Evolutionary conservation across 2,329 filamentous ascomycete species (phyloP), one percentile per base, ranked within the genome.

Genomic region (Dothistroma pini): DNA sequence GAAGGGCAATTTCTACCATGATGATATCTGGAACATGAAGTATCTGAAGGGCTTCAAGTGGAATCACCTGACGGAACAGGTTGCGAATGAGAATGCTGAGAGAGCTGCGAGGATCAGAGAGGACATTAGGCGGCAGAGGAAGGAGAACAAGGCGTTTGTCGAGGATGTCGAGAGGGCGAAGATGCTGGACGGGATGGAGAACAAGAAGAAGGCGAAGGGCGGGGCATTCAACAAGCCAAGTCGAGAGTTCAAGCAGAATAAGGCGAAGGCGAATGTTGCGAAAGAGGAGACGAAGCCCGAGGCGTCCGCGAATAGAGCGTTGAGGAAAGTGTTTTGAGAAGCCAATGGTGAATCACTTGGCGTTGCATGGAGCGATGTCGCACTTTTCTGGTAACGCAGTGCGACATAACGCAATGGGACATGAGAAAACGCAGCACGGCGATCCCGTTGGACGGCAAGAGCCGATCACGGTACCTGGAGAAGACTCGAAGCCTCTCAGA

Each of bases 21-120:
- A 96, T 73, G 91, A 96, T 74, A 83, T 96, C 50, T 96, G 91
- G 91, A 93, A 89, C 69, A 78, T 95, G 64, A 83, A 89, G 63
- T 96, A 96, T 71, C 78, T 96, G 64, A 88, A 85, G 65, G 90
- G 89, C 1, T 93, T 95, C 78, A 95, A 93, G 76, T 96, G 91
- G 91, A 80, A 75, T 53, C 76, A 83, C 68, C 69, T 84, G 65
- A 91, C 89, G 59, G 88, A 90, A 74, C 89, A 93, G 77, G 92
- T 93, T 67, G 83, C 89, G 47, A 84, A 88, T 31, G 91, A 96
- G 79, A 91, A 93, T 72, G 90, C 90, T 5, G 90, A 93, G 76
- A 79, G 90, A 60, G 83, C 86, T 57, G 89, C 87, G 69, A 83
- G 90, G 69, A 85, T 95, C 83, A 80, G 89, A 60, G 88, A 89